Evolutionary conservation across 495 filamentous ascomycete genomes (phyloP).

Genomic region (Aspergillus funiculosus): DNA sequence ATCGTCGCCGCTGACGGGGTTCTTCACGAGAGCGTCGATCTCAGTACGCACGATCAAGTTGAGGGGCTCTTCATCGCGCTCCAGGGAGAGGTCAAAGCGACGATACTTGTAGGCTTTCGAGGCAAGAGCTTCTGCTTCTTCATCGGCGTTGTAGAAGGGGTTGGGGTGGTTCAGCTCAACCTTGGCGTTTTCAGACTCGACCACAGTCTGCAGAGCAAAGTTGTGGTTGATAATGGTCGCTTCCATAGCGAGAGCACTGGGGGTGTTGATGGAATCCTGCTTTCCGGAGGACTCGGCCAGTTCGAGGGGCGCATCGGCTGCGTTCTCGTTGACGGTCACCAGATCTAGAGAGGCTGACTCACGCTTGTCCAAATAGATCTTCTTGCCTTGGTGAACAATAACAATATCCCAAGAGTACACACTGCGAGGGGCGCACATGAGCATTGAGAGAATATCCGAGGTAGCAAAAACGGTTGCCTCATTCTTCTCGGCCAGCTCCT

Average conservation of each 20-base stretch:
- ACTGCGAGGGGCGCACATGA: constrained; percentile 94
- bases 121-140: constrained; percentile 87
- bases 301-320: constrained; percentile 91
- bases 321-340: constrained; percentile 98
- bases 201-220: constrained; percentile 88
- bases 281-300: constrained; percentile 70
- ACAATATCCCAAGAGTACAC: constrained; percentile 98
- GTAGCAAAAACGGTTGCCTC: constrained; percentile 97
- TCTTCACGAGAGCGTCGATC: constrained; percentile 91
- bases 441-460: constrained; percentile 94
- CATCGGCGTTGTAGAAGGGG: constrained; percentile 92
- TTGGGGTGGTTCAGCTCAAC: constrained; percentile 80
- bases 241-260: constrained; percentile 83
- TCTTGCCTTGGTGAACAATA: constrained; percentile 82
- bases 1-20: constrained; percentile 78
- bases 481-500: constrained; percentile 93
- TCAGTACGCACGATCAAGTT: constrained; percentile 94
- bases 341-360: constrained; percentile 90
- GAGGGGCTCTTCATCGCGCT: constrained; percentile 83
- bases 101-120: constrained; percentile 98
- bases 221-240: constrained; percentile 99
- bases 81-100: constrained; percentile 88
- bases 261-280: constrained; percentile 91
- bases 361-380: constrained; percentile 97
- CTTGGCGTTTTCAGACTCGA: constrained; percentile 70